Conservation (phyloP, 2,329 filamentous ascomycete species). For the Lizonia empirigonia region DNA sequence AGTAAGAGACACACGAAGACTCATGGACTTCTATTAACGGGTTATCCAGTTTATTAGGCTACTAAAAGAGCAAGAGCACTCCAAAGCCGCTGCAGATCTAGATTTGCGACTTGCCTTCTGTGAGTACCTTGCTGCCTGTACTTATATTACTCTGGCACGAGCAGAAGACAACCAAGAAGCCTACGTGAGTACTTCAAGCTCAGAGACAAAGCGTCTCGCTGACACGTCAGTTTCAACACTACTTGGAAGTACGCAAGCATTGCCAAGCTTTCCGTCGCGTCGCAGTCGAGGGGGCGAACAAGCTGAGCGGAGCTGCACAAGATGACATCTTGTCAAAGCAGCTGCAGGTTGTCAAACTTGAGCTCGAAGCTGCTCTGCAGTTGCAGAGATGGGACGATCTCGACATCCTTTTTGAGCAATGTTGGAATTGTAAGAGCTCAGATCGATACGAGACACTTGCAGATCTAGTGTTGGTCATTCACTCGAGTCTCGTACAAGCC, state of each 20-base stretch:
- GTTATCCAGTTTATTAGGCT: conserved; percentile 49
- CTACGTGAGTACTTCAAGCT: conserved; percentile 45
- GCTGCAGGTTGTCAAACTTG: conserved; percentile 71
- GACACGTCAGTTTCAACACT: conserved; percentile 63
- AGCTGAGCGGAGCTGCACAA: conserved; percentile 52
- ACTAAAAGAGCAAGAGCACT: conserved; percentile 34
- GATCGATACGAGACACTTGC: conserved; percentile 54
- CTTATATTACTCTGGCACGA: conserved; percentile 56
- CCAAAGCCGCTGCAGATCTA: conserved; percentile 53
- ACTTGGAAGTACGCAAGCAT: conserved; percentile 65
- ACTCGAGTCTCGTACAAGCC: conserved; percentile 44
- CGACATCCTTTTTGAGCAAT: conserved; percentile 61
- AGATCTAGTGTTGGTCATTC: conserved; percentile 54
- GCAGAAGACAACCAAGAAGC: conserved; percentile 48
- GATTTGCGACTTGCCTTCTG: conserved; percentile 69
- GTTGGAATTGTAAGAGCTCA: conserved; percentile 44
- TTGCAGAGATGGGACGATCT: conserved; percentile 73
- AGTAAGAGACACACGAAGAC: conserved; percentile 29
- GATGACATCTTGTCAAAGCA: conserved; percentile 66
- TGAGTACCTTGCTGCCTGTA: conserved; percentile 66
- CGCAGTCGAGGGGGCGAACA: conserved; percentile 47
- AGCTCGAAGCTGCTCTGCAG: conserved; percentile 75
- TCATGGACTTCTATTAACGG: background rate
- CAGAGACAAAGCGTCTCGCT: background rate
- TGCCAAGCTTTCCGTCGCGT: conserved; percentile 62